Evolutionary conservation across 148 eudicot species (phyloP), one percentile per base, ranked within the genome.

Genomic region (Camellia lanceoleosa): DNA sequence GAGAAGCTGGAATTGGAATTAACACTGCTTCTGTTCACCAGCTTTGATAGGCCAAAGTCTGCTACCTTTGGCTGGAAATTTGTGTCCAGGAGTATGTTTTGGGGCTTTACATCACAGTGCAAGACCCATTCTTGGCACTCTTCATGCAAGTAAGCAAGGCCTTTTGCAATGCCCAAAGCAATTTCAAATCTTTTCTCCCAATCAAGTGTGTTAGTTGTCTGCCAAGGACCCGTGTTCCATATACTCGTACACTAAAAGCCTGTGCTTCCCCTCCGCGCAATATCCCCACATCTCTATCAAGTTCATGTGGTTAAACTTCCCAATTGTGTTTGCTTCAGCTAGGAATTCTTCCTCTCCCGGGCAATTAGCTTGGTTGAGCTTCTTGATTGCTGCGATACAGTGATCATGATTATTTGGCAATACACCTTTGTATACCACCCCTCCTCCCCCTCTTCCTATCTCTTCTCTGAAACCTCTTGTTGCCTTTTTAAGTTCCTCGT

Each of bases 1-100:
- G 38, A 30, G 38, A 30, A 30, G 38, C 1, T 30, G 38, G 38
- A 30, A 30, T 30, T 30, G 38, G 38, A 30, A 30, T 30, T 30
- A 30, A 30, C 38, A 30, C 38, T 3, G 61, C 66, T 74, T 68
- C 87, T 59, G 13, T 78, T 62, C 46, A 68, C 7, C 14, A 84
- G 14, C n/a, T 84, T 84, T 6, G 83, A 72, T 0, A 84, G 81
- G n/a, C 86, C 86, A 51, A 84, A 80, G 44, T 84, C 86, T 9
- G 38, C 38, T 30, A 30, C 38, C 38, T 30, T 30, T 30, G 38
- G 38, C 38, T 30, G 38, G 38, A 30, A 30, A 30, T 30, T 30
- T 30, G 38, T 30, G 38, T 30, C 38, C 38, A 30, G 38, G 38
- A 30, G 38, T 30, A 30, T 30, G 38, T 30, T 30, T 30, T 30